Evolutionary conservation across 441 rosid species (phyloP).

Genomic region (Corymbia calophylla): DNA sequence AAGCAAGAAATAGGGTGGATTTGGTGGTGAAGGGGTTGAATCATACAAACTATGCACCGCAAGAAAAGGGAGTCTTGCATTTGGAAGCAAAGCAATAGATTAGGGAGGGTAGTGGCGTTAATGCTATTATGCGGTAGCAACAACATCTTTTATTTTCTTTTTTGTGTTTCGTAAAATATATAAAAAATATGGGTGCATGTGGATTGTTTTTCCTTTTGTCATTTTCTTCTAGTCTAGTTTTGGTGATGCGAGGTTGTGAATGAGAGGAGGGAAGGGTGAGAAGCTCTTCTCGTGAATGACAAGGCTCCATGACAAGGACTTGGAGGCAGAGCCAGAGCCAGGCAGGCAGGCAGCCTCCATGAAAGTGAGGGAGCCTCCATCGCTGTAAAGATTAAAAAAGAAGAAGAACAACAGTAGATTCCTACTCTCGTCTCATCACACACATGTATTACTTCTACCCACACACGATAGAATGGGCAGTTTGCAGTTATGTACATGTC

Average conservation of each 20-base stretch:
- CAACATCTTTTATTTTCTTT: not conserved
- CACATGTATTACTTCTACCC: not conserved
- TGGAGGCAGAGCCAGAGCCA: not conserved
- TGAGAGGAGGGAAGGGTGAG: not conserved
- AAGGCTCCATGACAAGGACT: not conserved
- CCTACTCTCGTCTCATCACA: not conserved
- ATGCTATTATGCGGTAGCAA: not conserved
- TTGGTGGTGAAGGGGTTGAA: not conserved
- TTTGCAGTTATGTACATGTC: not conserved
- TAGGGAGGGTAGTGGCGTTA: not conserved
- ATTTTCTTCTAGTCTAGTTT: not conserved
- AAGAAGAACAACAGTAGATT: not conserved
- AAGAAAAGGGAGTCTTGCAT: not conserved
- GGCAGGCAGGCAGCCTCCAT: not conserved
- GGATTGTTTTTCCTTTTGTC: not conserved
- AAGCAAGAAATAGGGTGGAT: not conserved
- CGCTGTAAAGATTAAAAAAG: not conserved
- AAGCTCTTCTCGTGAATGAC: not conserved
- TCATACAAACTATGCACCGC: not conserved
- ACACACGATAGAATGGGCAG: not conserved
- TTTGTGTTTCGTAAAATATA: not conserved
- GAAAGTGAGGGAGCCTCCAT: not conserved
- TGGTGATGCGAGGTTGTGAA: not conserved
- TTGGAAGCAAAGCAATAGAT: not conserved
- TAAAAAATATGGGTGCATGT: not conserved